Conservation (phyloP, 208 protist genomes). For the Strigomonas culicis region DNA sequence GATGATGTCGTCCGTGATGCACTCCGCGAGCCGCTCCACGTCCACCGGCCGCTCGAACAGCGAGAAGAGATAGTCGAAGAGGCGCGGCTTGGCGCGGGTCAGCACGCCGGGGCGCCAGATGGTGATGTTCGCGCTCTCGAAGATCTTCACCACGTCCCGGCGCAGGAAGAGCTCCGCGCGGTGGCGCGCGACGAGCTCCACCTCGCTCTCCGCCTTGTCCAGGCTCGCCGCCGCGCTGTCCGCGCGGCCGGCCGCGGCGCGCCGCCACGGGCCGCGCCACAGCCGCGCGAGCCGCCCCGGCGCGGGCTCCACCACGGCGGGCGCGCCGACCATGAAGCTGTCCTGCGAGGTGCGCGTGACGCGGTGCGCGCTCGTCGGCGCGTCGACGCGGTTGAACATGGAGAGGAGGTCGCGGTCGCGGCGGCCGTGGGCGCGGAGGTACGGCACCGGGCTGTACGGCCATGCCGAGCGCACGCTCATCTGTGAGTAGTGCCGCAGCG, state of each 20-base stretch:
- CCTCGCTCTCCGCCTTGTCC: background rate
- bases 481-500: constrained; percentile 49
- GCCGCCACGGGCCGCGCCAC: too few relatives aligned
- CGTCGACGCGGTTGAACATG: constrained; percentile 34
- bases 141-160: constrained; percentile 50
- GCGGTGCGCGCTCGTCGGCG: background rate
- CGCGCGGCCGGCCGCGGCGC: too few relatives aligned
- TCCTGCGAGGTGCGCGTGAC: background rate
- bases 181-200: constrained; percentile 26
- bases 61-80: constrained; percentile 26
- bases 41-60: constrained; percentile 30
- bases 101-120: constrained; percentile 59
- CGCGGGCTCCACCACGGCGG: background rate
- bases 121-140: constrained; percentile 47
- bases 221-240: too few relatives aligned
- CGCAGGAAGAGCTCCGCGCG: constrained; percentile 49
- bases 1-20: constrained; percentile 51
- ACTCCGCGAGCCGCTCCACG: constrained; percentile 36
- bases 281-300: too few relatives aligned
- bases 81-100: constrained; percentile 17
- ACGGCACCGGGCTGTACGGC: constrained; percentile 36
- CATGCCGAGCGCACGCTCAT: constrained; percentile 44
- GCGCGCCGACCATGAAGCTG: background rate
- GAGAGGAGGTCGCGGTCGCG: constrained; percentile 37
- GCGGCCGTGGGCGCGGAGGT: constrained; percentile 38